Percentiles rank a stretch among this genome's conserved stretches.
These are phyloP conservation scores for Trametes versicolor DNA, from an alignment of 1,284 basidiomycete genomes.

Conservation along the genomic window DNA sequence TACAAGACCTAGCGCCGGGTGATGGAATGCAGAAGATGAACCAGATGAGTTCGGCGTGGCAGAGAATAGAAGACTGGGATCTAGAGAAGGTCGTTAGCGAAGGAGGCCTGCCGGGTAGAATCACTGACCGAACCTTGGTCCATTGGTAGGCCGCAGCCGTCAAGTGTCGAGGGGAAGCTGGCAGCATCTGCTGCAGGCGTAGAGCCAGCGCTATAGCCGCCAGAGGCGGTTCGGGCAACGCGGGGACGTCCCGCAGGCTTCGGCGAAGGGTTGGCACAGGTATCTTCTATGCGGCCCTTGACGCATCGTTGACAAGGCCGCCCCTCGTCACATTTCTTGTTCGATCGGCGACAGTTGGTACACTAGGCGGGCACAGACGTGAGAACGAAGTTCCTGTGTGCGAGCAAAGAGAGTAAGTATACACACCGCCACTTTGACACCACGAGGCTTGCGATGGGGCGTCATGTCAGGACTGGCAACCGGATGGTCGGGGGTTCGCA, in stretches of 20 bases:
- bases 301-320: constrained; percentile 29
- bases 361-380: constrained; percentile 14
- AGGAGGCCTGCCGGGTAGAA: background rate
- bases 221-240: background rate
- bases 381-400: background rate
- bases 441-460: constrained; percentile 20
- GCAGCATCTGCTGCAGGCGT: background rate
- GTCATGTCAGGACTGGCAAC: background rate
- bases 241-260: constrained; percentile 13
- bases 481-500: background rate
- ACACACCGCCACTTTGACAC: constrained; percentile 32
- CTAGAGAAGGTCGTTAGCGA: background rate
- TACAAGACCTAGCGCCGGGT: background rate
- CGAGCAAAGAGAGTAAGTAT: background rate
- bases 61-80: background rate
- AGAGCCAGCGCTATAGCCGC: background rate
- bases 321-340: constrained; percentile 32
- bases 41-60: background rate
- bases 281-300: constrained; percentile 12
- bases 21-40: background rate
- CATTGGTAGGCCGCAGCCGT: background rate
- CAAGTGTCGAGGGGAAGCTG: background rate
- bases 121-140: background rate
- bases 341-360: constrained; percentile 28
- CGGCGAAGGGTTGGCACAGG: constrained; percentile 26